phyloP scores from a whole-genome alignment of 164 flowering plant species.

The Liquidambar formosana region DNA sequence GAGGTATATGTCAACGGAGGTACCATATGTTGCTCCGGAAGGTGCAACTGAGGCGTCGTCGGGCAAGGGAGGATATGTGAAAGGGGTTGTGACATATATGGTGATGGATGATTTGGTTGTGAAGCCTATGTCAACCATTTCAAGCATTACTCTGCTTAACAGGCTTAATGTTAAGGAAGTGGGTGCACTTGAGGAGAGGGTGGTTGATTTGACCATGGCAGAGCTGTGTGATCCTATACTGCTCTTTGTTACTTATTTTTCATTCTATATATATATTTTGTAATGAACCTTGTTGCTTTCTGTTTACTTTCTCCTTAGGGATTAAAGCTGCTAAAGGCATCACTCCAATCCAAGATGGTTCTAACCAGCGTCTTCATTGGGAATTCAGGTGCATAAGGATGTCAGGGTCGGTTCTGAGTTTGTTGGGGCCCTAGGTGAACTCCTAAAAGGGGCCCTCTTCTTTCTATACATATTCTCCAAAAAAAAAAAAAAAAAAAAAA shows the following conservation, averaged over 20 bases:
- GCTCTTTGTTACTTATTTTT: neutral
- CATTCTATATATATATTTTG: neutral
- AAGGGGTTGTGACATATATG: conserved; percentile 20
- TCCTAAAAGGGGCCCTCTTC: no score
- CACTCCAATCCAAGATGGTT: neutral
- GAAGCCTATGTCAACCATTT: conserved; percentile 15
- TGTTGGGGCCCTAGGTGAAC: no score
- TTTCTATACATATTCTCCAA: no score
- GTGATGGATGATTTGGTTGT: conserved; percentile 26
- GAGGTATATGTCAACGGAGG: neutral
- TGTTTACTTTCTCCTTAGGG: neutral
- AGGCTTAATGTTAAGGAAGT: conserved; percentile 9
- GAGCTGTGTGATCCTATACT: conserved; percentile 15
- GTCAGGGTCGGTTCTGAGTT: no score
- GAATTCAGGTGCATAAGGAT: neutral
- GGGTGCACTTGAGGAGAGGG: conserved; percentile 17
- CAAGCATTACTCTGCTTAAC: conserved; percentile 5
- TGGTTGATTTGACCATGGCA: conserved; percentile 10
- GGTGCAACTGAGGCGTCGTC: neutral
- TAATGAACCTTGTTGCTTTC: neutral
- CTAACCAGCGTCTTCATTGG: neutral
- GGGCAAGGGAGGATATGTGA: conserved; percentile 20
- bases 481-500: no score
- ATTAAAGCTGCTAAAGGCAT: neutral
- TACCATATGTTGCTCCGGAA: neutral